Evolutionary conservation across 768 basidiomycete genomes (phyloP).

Genomic region (Termitomyces titanicus): DNA sequence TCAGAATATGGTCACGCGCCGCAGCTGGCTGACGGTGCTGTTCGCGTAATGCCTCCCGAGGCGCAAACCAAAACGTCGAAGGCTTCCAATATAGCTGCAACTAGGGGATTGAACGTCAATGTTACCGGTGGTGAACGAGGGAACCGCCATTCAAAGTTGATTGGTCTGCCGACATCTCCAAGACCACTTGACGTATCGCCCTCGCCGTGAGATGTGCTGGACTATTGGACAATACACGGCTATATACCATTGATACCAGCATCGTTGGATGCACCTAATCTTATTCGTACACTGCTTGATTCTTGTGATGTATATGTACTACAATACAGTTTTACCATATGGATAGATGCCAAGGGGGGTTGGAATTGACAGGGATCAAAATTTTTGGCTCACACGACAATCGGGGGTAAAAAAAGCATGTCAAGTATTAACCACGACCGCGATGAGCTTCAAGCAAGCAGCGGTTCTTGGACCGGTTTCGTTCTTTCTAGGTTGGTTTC

Average conservation of each 20-base stretch:
- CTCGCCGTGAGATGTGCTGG: constrained; percentile 9
- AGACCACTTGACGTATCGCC: constrained; percentile 32
- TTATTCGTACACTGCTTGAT: constrained; percentile 11
- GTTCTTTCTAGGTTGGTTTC: constrained; percentile 80
- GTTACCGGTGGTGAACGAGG: constrained; percentile 47
- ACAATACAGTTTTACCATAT: constrained; percentile 2
- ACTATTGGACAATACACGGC: constrained; percentile 4
- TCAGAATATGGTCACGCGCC: constrained; percentile 37
- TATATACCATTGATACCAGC: constrained; percentile 18
- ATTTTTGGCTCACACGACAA: not conserved
- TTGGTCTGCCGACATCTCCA: constrained; percentile 59
- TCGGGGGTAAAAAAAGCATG: not conserved
- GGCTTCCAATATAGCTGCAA: constrained; percentile 61
- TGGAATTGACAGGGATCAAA: not conserved
- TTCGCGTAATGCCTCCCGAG: constrained; percentile 37
- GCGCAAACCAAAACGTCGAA: constrained; percentile 38
- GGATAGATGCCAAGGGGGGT: not conserved
- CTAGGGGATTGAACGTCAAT: constrained; percentile 67
- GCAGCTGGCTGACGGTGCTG: constrained; percentile 20
- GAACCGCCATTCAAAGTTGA: constrained; percentile 61
- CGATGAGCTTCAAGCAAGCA: constrained; percentile 87
- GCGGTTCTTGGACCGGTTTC: constrained; percentile 84
- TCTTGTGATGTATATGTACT: constrained; percentile 5
- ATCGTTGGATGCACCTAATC: constrained; percentile 8
- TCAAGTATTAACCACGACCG: constrained; percentile 5